phyloP scores from a whole-genome alignment of 2,329 filamentous ascomycete genomes.

The Stachybotrys echinatus region DNA sequence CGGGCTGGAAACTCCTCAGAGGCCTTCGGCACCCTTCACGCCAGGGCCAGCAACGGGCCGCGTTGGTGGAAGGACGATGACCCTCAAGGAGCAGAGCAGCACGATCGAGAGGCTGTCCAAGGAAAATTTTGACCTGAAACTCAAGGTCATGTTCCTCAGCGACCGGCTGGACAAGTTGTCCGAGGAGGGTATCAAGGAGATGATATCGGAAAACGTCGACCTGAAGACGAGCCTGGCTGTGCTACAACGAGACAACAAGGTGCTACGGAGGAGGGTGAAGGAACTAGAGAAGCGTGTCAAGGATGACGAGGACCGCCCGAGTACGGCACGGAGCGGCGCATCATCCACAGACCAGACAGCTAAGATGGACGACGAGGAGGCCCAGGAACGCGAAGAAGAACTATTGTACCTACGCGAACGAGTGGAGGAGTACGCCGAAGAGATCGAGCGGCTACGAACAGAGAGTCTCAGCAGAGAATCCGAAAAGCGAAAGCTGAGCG shows the following conservation, averaged over 20 bases:
- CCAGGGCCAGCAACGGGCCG: slow-evolving; percentile 45
- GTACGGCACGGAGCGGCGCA: slow-evolving; percentile 50
- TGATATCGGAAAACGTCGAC: slow-evolving; percentile 96
- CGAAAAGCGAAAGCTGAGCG: slow-evolving; percentile 81
- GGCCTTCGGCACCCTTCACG: slow-evolving; percentile 43
- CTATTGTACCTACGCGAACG: slow-evolving; percentile 78
- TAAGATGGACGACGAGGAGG: slow-evolving; percentile 52
- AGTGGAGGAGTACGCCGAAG: slow-evolving; percentile 75
- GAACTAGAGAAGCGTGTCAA: slow-evolving; percentile 79
- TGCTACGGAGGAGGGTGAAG: slow-evolving; percentile 72
- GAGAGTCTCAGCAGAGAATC: slow-evolving; percentile 75
- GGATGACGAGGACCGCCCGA: slow-evolving; percentile 57
- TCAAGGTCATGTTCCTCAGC: slow-evolving; percentile 96
- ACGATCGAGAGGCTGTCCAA: slow-evolving; percentile 95
- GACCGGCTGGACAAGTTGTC: slow-evolving; percentile 89
- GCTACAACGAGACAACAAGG: slow-evolving; percentile 85
- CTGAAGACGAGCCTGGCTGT: slow-evolving; percentile 86
- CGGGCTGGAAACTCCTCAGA: slow-evolving; percentile 54
- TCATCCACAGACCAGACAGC: slow-evolving; percentile 56
- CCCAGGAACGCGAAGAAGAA: slow-evolving; percentile 75
- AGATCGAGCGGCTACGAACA: slow-evolving; percentile 75
- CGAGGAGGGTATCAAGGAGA: slow-evolving; percentile 94
- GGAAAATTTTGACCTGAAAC: slow-evolving; percentile 95
- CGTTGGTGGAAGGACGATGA: slow-evolving; percentile 67
- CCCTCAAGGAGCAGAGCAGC: slow-evolving; percentile 93